Evolutionary conservation across 371 early-diverging fungal species (phyloP).

Genomic region (Mucor irregularis): DNA sequence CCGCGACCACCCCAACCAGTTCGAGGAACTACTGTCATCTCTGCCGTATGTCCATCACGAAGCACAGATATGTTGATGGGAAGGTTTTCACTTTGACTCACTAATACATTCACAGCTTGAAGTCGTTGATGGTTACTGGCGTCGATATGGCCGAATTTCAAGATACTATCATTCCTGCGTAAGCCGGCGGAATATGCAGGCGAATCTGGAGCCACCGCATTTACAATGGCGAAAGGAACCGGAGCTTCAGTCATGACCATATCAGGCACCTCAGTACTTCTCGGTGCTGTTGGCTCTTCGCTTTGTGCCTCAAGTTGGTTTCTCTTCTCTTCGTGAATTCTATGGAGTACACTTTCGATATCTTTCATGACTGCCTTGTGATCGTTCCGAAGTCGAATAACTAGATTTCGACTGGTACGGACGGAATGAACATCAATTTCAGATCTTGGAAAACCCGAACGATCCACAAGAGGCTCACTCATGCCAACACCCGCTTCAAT

Average conservation of each 20-base stretch:
- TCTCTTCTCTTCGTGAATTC: slow-evolving; percentile 56
- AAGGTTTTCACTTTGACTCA: slow-evolving; percentile 57
- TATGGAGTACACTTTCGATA: slow-evolving; percentile 69
- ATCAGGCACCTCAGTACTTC: slow-evolving; percentile 2
- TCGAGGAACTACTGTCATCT: slow-evolving; percentile 56
- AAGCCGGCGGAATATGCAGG: slow-evolving; percentile 77
- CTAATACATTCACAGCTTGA: slow-evolving; percentile 52
- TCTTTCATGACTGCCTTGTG: slow-evolving; percentile 64
- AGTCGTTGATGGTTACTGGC: slow-evolving; percentile 49
- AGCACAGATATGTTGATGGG: slow-evolving; percentile 47
- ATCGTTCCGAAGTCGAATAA: slow-evolving; percentile 76
- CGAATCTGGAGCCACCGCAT: slow-evolving; percentile 79
- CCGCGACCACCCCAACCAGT: slow-evolving; percentile 78
- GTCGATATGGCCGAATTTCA: slow-evolving; percentile 61
- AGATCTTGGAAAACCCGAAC: slow-evolving; percentile 80
- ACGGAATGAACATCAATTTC: slow-evolving; percentile 83
- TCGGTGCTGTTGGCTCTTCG: slow-evolving; percentile 1
- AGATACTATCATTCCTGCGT: slow-evolving; percentile 60
- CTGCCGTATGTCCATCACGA: slow-evolving; percentile 33
- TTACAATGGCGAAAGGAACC: slow-evolving; percentile 77
- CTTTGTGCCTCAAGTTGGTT: slow-evolving; percentile 15
- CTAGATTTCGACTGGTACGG: slow-evolving; percentile 55
- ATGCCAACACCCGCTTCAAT: slow-evolving; percentile 69
- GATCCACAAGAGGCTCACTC: slow-evolving; percentile 74
- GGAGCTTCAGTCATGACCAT: slow-evolving; percentile 1